phyloP scores from a whole-genome alignment of 2,329 filamentous ascomycete species.

The Colletotrichum filicis region DNA sequence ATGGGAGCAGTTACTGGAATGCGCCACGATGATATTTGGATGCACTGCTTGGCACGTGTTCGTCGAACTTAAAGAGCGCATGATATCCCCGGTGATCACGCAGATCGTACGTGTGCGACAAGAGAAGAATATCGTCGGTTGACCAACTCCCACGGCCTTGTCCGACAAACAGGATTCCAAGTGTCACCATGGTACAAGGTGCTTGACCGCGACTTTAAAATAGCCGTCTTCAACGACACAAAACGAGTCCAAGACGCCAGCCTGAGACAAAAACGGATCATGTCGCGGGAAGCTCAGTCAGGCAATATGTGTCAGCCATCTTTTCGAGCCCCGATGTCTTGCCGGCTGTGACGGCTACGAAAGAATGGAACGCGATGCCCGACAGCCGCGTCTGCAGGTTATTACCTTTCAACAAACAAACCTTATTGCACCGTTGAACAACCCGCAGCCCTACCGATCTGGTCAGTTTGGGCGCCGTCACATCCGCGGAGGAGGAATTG shows the following conservation, averaged over 20 bases:
- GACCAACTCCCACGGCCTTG: not conserved
- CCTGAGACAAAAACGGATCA: not conserved
- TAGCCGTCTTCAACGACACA: not conserved
- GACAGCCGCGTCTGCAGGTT: not conserved
- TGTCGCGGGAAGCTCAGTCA: not conserved
- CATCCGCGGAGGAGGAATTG: not conserved
- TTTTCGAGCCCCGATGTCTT: not conserved
- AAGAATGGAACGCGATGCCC: not conserved
- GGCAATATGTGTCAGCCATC: not conserved
- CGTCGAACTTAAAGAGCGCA: not conserved
- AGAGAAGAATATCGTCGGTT: not conserved
- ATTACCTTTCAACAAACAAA: not conserved
- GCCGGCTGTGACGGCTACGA: not conserved
- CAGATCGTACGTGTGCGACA: not conserved
- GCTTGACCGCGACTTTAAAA: not conserved
- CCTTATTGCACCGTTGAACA: not conserved
- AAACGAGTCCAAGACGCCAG: not conserved
- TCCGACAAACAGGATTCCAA: not conserved
- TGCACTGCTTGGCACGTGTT: not conserved
- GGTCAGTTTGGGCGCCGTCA: not conserved
- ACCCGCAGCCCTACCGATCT: not conserved
- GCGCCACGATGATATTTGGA: constrained; percentile 1
- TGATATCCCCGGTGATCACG: not conserved
- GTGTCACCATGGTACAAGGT: not conserved
- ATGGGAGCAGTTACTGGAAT: not conserved